Evolutionary conservation across 345 rosid genomes (phyloP).

Genomic region (Schrenkiella parvula): DNA sequence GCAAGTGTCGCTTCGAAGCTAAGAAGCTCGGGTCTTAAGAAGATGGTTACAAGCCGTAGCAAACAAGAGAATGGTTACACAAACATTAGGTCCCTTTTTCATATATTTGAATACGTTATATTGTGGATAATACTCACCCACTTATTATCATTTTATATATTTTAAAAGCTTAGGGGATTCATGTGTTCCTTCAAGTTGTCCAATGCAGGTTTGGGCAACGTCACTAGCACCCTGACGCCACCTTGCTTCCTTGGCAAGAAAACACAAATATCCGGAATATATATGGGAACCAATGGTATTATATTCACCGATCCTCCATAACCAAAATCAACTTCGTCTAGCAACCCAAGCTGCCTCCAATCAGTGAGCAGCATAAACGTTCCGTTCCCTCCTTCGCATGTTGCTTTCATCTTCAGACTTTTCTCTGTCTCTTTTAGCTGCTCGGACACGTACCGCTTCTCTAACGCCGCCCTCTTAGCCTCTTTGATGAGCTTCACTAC

Average conservation of each 20-base stretch:
- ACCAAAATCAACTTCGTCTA: constrained; percentile 38
- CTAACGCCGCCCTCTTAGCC: constrained; percentile 31
- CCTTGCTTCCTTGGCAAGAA: constrained; percentile 48
- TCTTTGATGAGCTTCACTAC: constrained; percentile 41
- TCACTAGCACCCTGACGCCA: constrained; percentile 51
- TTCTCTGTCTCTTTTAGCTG: constrained; percentile 33
- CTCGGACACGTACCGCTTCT: constrained; percentile 20
- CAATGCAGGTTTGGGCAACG: constrained; percentile 47
- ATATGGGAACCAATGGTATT: constrained; percentile 42
- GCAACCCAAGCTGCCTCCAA: constrained; percentile 52
- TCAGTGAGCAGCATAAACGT: constrained; percentile 43
- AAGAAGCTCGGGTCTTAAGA: neutral
- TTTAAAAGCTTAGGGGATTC: neutral
- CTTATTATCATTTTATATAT: neutral
- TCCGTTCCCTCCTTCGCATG: constrained; percentile 37
- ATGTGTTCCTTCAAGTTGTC: constrained; percentile 42
- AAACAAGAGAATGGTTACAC: neutral
- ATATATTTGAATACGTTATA: neutral
- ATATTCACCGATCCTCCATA: constrained; percentile 46
- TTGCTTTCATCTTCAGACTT: constrained; percentile 13
- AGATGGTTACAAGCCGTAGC: neutral
- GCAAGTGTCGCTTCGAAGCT: neutral
- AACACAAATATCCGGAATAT: constrained; percentile 42
- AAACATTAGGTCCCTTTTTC: neutral
- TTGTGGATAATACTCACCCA: neutral